Evolutionary conservation across 495 filamentous ascomycete species (phyloP).

Genomic region (Penicillium cosmopolitanum): DNA sequence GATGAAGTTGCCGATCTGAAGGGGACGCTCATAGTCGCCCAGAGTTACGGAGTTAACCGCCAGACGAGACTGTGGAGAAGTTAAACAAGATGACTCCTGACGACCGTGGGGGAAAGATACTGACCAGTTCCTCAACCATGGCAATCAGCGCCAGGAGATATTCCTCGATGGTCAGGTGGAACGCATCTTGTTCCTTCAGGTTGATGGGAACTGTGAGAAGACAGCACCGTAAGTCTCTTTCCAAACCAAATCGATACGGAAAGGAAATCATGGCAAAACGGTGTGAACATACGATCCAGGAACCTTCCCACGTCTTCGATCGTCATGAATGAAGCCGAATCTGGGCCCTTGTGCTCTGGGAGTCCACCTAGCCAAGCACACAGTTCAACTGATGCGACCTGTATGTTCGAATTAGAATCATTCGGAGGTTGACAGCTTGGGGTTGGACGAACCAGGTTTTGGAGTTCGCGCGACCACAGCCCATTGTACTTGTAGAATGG

Average conservation of each 20-base stretch:
- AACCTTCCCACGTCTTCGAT: conserved; percentile 84
- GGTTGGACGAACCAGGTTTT: conserved; percentile 65
- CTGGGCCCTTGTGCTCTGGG: conserved; percentile 43
- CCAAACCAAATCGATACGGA: not conserved
- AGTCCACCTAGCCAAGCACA: conserved; percentile 77
- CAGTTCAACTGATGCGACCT: conserved; percentile 70
- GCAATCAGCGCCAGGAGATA: conserved; percentile 86
- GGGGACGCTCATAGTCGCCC: conserved; percentile 80
- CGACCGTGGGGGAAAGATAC: conserved; percentile 7
- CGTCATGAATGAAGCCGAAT: conserved; percentile 64
- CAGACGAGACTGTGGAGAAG: conserved; percentile 63
- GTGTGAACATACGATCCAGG: conserved; percentile 61
- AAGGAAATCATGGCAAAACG: not conserved
- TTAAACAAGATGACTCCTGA: not conserved
- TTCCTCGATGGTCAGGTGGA: conserved; percentile 96
- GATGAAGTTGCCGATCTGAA: conserved; percentile 87
- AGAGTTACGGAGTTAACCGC: conserved; percentile 96
- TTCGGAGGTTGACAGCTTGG: not conserved
- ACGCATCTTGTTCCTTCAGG: conserved; percentile 84
- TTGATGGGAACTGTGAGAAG: conserved; percentile 80
- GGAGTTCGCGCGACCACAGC: conserved; percentile 81
- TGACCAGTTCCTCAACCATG: conserved; percentile 85
- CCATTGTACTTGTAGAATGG: conserved; percentile 97
- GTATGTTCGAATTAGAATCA: not conserved
- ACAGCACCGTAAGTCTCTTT: not conserved